phyloP scores from a whole-genome alignment of 805 yeast genomes.

The Saccharomycopsis olivae region DNA sequence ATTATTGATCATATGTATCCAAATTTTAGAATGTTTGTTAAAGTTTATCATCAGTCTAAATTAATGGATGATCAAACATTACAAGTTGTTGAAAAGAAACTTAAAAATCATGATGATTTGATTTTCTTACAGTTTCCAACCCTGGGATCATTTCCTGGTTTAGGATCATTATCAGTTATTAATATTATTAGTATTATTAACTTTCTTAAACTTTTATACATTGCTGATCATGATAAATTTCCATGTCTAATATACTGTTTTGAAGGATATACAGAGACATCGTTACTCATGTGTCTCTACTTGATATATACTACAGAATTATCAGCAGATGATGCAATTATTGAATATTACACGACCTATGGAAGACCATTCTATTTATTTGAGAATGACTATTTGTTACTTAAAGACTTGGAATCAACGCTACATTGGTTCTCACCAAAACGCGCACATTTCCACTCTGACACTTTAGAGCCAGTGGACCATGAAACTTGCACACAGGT shows the following conservation, averaged over 20 bases:
- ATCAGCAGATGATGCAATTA: constrained; percentile 51
- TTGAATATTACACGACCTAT: constrained; percentile 48
- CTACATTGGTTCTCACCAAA: constrained; percentile 43
- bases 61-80: too few relatives aligned
- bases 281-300: constrained; percentile 63
- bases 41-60: not conserved
- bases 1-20: not conserved
- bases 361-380: constrained; percentile 81
- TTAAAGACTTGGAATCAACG: constrained; percentile 54
- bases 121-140: constrained; percentile 61
- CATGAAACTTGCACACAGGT: not conserved
- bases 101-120: not conserved
- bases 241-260: constrained; percentile 62
- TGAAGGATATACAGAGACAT: constrained; percentile 89
- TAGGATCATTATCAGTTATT: constrained; percentile 57
- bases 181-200: constrained; percentile 56
- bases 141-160: constrained; percentile 62
- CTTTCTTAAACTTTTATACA: constrained; percentile 56
- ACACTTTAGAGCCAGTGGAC: too few relatives aligned
- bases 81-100: not conserved
- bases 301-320: constrained; percentile 58
- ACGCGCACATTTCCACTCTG: too few relatives aligned
- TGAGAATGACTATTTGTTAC: constrained; percentile 57
- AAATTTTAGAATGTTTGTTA: too few relatives aligned
- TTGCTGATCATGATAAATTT: constrained; percentile 26